Base-by-base conservation (phyloP, 768 basidiomycete species). In the Tricholoma terreum region DNA sequence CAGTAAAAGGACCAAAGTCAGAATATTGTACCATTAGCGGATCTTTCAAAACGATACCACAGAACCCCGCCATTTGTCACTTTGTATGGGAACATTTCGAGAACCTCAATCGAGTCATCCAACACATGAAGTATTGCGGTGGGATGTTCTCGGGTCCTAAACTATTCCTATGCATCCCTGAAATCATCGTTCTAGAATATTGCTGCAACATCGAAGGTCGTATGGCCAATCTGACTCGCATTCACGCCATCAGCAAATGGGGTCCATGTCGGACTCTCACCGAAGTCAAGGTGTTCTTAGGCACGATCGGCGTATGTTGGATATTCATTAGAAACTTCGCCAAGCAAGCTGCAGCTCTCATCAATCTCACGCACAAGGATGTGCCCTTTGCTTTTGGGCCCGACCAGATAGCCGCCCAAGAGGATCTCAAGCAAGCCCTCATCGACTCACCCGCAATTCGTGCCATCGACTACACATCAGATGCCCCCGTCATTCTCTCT, bases 11-110 rank as follows among this genome's bases (percentile, higher is more conserved):
- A 1, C 65, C 67, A 2, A 27, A 10, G 4, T 38, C 57, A 0
- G 42, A 45, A 19, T 67, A 69, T 55, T 22, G 61, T 17, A 30
- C 48, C 0, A 54, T 55, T 30, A 52, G 58, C 38, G 49, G n/a
- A 56, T 67, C 51, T 17, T 65, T 8, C 12, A 69, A 82, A 50
- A 73, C 65, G 0, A 71, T 79, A 1, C 65, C 70, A 0, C 67
- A 69, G 0, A 81, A 80, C 55, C 61, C 63, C 0, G 69, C 71
- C 0, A 77, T 80, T 14, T 49, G 69, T 0, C 51, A 66, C 0
- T 80, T 79, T 48, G 63, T 78, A 0, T 80, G 71, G 68, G 74
- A 79, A 54, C 74, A 77, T 27, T 60, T 76, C 10, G 33, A 61
- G 2, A 66, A 69, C 43, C 27, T 78, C 9, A 73, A 81, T 51